Evolutionary conservation across 2,329 filamentous ascomycete genomes (phyloP).

Genomic region (Trichoderma simmonsii): DNA sequence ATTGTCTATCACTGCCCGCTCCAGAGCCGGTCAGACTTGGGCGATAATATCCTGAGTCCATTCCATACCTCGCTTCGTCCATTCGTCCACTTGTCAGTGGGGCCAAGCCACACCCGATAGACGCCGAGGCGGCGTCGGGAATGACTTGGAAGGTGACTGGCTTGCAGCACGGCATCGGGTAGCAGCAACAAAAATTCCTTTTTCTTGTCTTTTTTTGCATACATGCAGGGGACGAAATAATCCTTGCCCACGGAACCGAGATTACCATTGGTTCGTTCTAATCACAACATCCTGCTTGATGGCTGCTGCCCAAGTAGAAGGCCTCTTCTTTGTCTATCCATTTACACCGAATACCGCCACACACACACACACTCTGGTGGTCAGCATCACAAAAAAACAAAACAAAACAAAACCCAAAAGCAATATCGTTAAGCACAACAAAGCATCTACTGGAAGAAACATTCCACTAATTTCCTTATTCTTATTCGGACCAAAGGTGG

Average conservation of each 20-base stretch:
- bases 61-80: not conserved
- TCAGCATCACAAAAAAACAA: not conserved
- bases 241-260: not conserved
- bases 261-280: not conserved
- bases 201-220: not conserved
- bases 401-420: not conserved
- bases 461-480: slow-evolving; percentile 1
- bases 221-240: not conserved
- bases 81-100: not conserved
- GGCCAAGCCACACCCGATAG: slow-evolving; percentile 10
- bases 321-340: slow-evolving; percentile 9
- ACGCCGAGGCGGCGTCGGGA: slow-evolving; percentile 11
- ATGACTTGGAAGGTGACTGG: not conserved
- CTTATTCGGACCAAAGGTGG: not conserved
- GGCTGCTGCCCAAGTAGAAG: not conserved
- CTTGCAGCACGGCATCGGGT: not conserved
- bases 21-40: not conserved
- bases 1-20: not conserved
- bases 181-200: not conserved
- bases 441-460: slow-evolving; percentile 3
- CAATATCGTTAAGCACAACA: not conserved
- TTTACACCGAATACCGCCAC: not conserved
- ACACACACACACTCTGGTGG: not conserved
- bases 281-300: not conserved
- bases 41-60: not conserved